Evolutionary conservation across 75 land plant species (phyloP).

Genomic region (Isoetes taiwanensis): DNA sequence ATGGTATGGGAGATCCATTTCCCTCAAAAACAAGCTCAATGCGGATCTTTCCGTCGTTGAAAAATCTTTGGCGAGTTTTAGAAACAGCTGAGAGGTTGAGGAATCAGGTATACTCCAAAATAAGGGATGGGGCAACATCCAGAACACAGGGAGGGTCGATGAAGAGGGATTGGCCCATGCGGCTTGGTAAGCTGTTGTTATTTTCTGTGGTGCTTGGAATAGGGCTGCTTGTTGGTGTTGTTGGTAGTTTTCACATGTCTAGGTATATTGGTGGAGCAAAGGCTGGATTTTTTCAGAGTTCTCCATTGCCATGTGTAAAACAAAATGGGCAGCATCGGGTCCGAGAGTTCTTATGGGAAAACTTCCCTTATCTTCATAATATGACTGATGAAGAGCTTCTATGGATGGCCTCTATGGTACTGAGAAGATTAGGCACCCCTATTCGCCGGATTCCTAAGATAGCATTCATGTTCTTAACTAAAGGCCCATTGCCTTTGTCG

Average conservation of each 20-base stretch:
- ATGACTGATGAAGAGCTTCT: conserved; percentile 63
- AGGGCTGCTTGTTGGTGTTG: conserved; percentile 29
- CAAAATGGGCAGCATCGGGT: conserved; percentile 4
- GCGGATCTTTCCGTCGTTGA: too few relatives aligned
- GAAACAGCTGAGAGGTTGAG: too few relatives aligned
- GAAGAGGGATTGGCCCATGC: conserved; percentile 28
- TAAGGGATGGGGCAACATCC: too few relatives aligned
- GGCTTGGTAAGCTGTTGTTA: conserved; percentile 27
- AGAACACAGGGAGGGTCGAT: too few relatives aligned
- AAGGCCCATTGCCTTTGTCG: conserved; percentile 49
- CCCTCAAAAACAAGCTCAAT: too few relatives aligned
- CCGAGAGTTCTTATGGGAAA: conserved; percentile 2
- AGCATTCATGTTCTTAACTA: conserved; percentile 82
- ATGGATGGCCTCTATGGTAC: conserved; percentile 68
- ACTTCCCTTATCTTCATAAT: conserved; percentile 34
- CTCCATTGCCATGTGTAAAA: background rate
- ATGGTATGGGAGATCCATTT: too few relatives aligned
- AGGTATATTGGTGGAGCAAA: conserved; percentile 19
- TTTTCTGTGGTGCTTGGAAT: conserved; percentile 34
- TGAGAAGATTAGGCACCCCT: conserved; percentile 35
- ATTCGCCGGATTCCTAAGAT: conserved; percentile 50
- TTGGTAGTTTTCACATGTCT: conserved; percentile 31
- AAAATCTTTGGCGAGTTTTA: too few relatives aligned
- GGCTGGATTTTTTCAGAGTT: background rate
- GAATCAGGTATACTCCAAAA: too few relatives aligned